A percentile compares a stretch with the other conserved stretches of the same genome.
Conservation (phyloP, 148 eudicot species). For the Diospyros lotus region DNA sequence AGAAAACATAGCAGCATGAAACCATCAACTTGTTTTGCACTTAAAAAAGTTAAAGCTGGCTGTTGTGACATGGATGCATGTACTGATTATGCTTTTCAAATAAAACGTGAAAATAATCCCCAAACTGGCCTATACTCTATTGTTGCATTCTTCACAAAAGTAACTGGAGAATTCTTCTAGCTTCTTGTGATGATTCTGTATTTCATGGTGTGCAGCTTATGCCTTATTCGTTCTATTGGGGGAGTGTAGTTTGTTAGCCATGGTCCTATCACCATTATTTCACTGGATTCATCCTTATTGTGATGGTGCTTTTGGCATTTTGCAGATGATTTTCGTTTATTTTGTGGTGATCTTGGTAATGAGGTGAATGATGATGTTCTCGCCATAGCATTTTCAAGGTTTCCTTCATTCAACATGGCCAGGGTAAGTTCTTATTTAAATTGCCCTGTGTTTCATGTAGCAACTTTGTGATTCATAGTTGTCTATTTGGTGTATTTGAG, state of each 20-base stretch:
- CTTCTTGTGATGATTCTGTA: neutral
- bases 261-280: neutral
- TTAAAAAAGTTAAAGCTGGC: too few species aligned
- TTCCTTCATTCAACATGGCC: slow-evolving; percentile 89
- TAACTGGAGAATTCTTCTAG: neutral
- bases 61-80: too few species aligned
- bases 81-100: too few species aligned
- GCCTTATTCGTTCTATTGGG: neutral
- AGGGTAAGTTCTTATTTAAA: slow-evolving; percentile 43
- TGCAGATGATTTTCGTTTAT: slow-evolving; percentile 85
- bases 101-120: neutral
- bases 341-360: slow-evolving; percentile 96
- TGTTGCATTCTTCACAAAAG: neutral
- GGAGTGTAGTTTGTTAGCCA: slow-evolving; percentile 1
- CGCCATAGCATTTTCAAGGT: slow-evolving; percentile 78
- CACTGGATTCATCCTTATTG: neutral
- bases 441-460: neutral
- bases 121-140: neutral
- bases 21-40: too few species aligned
- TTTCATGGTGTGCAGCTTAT: neutral
- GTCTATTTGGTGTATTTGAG: slow-evolving; percentile 18
- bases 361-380: slow-evolving; percentile 97
- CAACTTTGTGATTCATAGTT: neutral
- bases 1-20: too few species aligned
- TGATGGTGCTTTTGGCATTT: slow-evolving; percentile 2